Evolutionary conservation across 352 stramenopile genomes (phyloP), one percentile per base, ranked within the genome.

Genomic region (Phytophthora foliorum): DNA sequence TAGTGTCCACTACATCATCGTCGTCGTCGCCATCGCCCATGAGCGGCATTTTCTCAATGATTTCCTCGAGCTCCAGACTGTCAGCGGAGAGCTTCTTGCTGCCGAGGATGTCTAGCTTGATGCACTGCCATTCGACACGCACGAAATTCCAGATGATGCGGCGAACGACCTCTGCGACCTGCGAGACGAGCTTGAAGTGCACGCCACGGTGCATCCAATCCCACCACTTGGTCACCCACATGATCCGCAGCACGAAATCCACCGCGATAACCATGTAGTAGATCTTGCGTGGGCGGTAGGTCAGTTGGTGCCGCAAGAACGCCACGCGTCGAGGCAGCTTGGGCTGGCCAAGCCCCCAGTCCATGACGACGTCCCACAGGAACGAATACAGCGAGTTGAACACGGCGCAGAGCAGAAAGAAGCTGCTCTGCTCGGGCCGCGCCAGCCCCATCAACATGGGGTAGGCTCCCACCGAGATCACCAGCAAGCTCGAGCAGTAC

Each of bases 341-440:
- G 0, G 88, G 88, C 58, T 95, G 82, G n/a, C 85, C 89, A 9
- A 98, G 80, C 9, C 95, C 95, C 96, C 97, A 99, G 78, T 99
- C 96, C 92, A 99, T 98, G 63, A 97, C 92, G 2, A 99, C 94
- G 73, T 99, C 97, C 97, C 97, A 99, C 8, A 90, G 84, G 75
- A 98, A 99, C 63, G 94, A 98, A 72, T 99, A 99, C 14, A 99
- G 75, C 39, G 95, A 98, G 59, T 97, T 98, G 61, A 97, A 95
- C 10, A 92, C 87, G 1, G 88, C 89, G 51, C 82, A 91, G 1
- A 92, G 74, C 34, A 95, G 56, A 56, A 95, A 97, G 32, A 95
- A 80, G 25, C 68, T 86, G 69, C 80, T 88, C 38, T 83, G 80
- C 45, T 91, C 77, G 5, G 81, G 75, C 24, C 65, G 57, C 9